Percentiles rank a stretch among this genome's conserved stretches.
These are phyloP conservation scores for Pseudevernia furfuracea DNA, from an alignment of 495 filamentous ascomycete species.

Conservation along the genomic window DNA sequence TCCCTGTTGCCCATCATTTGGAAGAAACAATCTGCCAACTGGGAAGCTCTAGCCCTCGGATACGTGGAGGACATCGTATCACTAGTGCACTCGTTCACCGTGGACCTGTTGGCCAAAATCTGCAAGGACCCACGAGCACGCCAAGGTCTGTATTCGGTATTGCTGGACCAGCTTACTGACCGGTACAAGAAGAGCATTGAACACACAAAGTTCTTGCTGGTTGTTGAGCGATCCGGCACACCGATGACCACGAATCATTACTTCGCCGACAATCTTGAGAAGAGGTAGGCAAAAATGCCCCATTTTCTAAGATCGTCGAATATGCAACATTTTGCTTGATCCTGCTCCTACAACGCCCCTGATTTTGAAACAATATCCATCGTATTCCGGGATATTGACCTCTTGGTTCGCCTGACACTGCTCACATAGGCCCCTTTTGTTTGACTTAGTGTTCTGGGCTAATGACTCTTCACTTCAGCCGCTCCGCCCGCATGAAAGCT, in stretches of 20 bases:
- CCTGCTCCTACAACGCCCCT: not conserved
- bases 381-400: not conserved
- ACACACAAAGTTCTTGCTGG: conserved; percentile 41
- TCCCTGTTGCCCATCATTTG: conserved; percentile 40
- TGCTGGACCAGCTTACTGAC: conserved; percentile 38
- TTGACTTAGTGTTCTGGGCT: not conserved
- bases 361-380: not conserved
- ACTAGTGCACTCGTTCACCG: conserved; percentile 43
- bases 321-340: not conserved
- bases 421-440: not conserved
- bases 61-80: conserved; percentile 43
- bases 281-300: conserved; percentile 25
- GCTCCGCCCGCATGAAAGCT: conserved; percentile 26
- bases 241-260: conserved; percentile 48
- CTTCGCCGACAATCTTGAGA: conserved; percentile 44
- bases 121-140: conserved; percentile 37
- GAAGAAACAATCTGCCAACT: conserved; percentile 49
- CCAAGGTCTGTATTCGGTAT: conserved; percentile 32
- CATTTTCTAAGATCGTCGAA: not conserved
- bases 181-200: conserved; percentile 41
- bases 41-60: conserved; percentile 38
- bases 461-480: conserved; percentile 3
- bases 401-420: not conserved
- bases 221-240: conserved; percentile 39
- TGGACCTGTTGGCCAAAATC: conserved; percentile 29